Conservation (phyloP, 495 filamentous ascomycete genomes). For the Astrothelium subdiscretum region DNA sequence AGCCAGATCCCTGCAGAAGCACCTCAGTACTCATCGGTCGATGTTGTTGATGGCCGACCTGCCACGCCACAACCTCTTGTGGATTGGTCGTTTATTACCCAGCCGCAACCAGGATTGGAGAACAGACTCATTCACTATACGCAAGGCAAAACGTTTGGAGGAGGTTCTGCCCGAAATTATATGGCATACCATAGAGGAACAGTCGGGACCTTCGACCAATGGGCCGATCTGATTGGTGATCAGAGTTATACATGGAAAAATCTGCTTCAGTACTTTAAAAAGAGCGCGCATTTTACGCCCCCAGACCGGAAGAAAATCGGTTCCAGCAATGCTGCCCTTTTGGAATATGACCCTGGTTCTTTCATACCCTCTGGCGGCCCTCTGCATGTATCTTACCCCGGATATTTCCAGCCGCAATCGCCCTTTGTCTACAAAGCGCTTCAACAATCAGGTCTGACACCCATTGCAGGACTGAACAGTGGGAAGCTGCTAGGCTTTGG, state of each 20-base stretch:
- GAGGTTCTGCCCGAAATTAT: not conserved
- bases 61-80: slow-evolving; percentile 13
- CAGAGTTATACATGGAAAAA: slow-evolving; percentile 34
- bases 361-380: slow-evolving; percentile 14
- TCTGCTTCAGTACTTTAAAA: slow-evolving; percentile 34
- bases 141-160: not conserved
- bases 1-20: not conserved
- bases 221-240: slow-evolving; percentile 37
- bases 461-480: slow-evolving; percentile 22
- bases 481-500: slow-evolving; percentile 26
- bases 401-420: slow-evolving; percentile 12
- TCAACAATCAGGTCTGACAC: slow-evolving; percentile 23
- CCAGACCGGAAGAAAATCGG: slow-evolving; percentile 17
- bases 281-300: slow-evolving; percentile 27
- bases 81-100: slow-evolving; percentile 18
- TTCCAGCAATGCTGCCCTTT: slow-evolving; percentile 15
- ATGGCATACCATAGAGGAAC: slow-evolving; percentile 13
- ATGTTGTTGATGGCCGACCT: not conserved
- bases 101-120: slow-evolving; percentile 7
- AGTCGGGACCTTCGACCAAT: slow-evolving; percentile 32
- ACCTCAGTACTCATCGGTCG: not conserved
- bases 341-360: slow-evolving; percentile 16
- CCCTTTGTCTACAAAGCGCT: slow-evolving; percentile 29
- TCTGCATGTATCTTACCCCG: slow-evolving; percentile 17
- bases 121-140: not conserved